Conservation (phyloP, 73 alveolate genomes). For the Blepharisma japonicum region DNA sequence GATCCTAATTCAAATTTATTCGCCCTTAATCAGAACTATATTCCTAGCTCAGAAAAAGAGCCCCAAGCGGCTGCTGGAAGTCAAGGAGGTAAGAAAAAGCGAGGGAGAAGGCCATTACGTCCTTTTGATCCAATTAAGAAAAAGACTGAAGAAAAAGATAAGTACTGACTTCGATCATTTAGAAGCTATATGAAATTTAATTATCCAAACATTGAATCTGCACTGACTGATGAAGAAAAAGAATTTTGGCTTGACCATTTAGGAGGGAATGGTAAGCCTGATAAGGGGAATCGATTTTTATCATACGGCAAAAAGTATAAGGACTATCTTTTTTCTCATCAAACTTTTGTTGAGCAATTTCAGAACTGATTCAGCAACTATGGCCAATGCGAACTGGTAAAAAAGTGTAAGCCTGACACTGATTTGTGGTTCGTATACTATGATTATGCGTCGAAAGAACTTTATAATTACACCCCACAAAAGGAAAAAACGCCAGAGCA, state of each 20-base stretch:
- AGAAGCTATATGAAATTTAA: conserved; percentile 17
- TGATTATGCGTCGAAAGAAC: conserved; percentile 23
- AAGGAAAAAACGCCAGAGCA: too few relatives aligned
- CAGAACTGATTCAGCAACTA: background rate
- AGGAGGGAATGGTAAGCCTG: conserved; percentile 6
- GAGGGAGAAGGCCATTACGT: conserved; percentile 16
- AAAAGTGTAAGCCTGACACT: conserved; percentile 5
- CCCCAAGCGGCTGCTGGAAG: too few relatives aligned
- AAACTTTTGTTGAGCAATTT: background rate
- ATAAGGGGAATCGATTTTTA: conserved; percentile 13
- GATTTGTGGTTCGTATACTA: conserved; percentile 18
- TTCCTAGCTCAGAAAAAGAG: too few relatives aligned
- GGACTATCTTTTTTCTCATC: background rate
- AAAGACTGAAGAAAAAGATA: conserved; percentile 29
- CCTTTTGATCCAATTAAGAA: conserved; percentile 10
- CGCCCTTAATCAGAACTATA: too few relatives aligned
- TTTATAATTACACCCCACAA: background rate
- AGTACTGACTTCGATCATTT: conserved; percentile 11
- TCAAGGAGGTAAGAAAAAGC: background rate
- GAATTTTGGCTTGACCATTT: conserved; percentile 25
- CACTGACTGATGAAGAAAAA: conserved; percentile 8
- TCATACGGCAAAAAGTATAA: conserved; percentile 15
- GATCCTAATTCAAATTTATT: too few relatives aligned
- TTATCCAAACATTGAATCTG: background rate
- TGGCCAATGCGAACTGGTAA: background rate